Evolutionary conservation across 164 flowering plant genomes (phyloP), one percentile per base, ranked within the genome.

Genomic region (Aristolochia contorta): DNA sequence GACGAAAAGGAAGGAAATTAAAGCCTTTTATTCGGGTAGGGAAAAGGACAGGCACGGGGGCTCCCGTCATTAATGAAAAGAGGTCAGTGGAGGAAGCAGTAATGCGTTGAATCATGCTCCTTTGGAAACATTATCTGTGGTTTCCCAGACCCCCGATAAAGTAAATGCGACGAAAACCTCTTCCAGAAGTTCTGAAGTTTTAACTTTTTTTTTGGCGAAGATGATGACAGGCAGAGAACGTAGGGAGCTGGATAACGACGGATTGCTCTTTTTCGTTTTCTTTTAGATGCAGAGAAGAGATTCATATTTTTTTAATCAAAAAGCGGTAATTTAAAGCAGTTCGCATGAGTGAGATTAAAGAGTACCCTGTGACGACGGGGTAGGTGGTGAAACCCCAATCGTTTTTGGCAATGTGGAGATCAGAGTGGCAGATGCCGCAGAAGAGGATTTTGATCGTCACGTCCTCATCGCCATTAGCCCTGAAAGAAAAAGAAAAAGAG

Each of bases 351-450:
- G 37, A 56, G 23, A 16, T 16, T 53, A 22, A 0, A 37, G 54
- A 16, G 12, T 71, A 82, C 84, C 84, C 83, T 0, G 84, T 83
- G 47, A 82, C 71, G 2, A 73, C 3, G 19, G 87, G 87, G 45
- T 77, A 82, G 0, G 13, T 2, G 12, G 88, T n/a, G 46, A 9
- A 0, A 15, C 79, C 82, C 78, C 79, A 81, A 1, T 79, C 84
- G 58, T 80, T 81, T 58, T 77, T 81, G 43, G 74, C 8, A 22
- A 2, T 30, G 67, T 83, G 82, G 46, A 79, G 79, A 47, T 83
- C 88, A 1, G 82, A 48, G 18, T 79, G 85, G 49, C 85, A 83
- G 33, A 83, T 73, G n/a, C 88, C 85, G 59, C 85, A 83, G 30
- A 63, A 81, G 41, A 81, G 12, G 19, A 81, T 75, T 66, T 74